Evolutionary conservation across 352 stramenopile species (phyloP), one percentile per base, ranked within the genome.

Genomic region (Stephanocyclus meneghinianus): DNA sequence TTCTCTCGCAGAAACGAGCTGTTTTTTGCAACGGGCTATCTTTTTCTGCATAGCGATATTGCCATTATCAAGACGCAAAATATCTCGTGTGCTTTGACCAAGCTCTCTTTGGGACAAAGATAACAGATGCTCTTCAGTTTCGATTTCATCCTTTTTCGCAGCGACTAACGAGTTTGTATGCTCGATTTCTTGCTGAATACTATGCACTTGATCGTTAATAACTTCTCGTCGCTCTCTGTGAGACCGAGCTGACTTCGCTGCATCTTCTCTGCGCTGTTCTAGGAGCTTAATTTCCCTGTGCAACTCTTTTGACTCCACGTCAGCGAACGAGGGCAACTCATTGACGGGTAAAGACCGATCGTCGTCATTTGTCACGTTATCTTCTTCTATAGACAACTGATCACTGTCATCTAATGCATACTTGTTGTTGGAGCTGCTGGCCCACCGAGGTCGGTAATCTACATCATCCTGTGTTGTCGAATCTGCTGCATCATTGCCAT

Each of bases 151-250:
- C 40, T 93, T 87, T 72, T 98, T 98, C 30, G 96, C 94, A 44
- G 83, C 91, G 37, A 98, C 87, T 10, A 98, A 81, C 50, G 93
- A 93, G 82, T 98, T 96, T 0, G 96, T 98, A 80, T 98, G 94
- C 55, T 96, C 74, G 2, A 98, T 89, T 80, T 99, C 96, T 74
- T 98, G 95, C 80, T 96, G 94, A 42, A 99, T 95, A 69, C 98
- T 98, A 80, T 98, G 97, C 51, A 98, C 77, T 80, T 98, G 96
- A 85, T 98, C 96, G 9, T 92, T 93, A 94, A 98, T 98, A 60
- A 98, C 95, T 65, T 93, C 87, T 21, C 98, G 90, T n/a, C 96
- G 95, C 44, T 96, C 95, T 57, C 50, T 59, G 37, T 87, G 61
- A 42, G 63, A 63, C 35, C 64, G 45, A 55, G 63, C 53, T 40